Base-by-base conservation (phyloP, 768 basidiomycete genomes). In the Crepidotus variabilis region DNA sequence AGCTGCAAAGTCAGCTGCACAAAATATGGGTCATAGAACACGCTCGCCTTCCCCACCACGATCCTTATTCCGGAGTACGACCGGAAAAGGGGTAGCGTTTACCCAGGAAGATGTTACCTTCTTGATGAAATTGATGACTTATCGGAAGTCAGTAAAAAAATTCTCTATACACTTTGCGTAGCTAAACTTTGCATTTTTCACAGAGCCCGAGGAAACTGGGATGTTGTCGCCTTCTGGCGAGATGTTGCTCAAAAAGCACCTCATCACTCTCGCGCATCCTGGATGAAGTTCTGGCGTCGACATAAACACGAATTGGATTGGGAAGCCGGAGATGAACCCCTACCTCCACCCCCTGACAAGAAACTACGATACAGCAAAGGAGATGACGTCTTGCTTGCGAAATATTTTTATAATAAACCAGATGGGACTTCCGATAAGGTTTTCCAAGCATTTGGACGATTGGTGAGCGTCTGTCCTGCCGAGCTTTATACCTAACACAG, bases 271-370 rank as follows among this genome's bases (percentile, higher is more conserved):
- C 85, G 90, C 35, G 92, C 92, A 48, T 94, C 92, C 6, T 94
- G 92, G 92, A 92, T 94, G 90, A 94, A 94, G 71, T 94, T 86
- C 70, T 94, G 90, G 83, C 81, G 92, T 14, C 77, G 92, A 54
- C 92, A 94, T 68, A 91, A 90, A 61, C 92, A 94, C 62, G 92
- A 94, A 62, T 72, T 92, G 35, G 78, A 86, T 51, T 82, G 81
- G 55, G 74, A 76, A 2, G 84, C 85, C n/a, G 76, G 72, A 0
- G 87, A 88, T 57, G 88, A 84, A 10, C 87, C 88, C 1, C 72
- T 89, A 11, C 90, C 90, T 5, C 78, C 79, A 22, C 87, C 86
- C 2, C 90, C 91, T 0, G 88, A 90, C 63, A 94, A 94, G 78
- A 92, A 94, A 70, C 85, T 89, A 85, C 83, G 92, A 16, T 94